Conservation (phyloP, 306 rosid genomes). For the Cucurbita argyrosperma region DNA sequence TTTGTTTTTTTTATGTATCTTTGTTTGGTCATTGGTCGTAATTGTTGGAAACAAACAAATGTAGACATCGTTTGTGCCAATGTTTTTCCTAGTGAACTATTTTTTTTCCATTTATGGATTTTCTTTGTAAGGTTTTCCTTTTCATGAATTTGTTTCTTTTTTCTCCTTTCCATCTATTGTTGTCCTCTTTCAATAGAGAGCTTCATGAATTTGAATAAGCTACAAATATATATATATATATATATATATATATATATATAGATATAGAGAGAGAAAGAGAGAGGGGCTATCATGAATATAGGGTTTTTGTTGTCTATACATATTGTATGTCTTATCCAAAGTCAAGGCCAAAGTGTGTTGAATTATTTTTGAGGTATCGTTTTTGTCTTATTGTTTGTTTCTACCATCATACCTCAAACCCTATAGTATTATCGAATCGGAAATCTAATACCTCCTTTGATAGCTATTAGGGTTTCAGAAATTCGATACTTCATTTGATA, state of each 20-base stretch:
- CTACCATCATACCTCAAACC: not conserved
- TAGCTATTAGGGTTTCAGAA: no score
- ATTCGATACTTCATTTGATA: no score
- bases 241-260: no score
- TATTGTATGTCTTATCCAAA: not conserved
- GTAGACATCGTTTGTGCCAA: not conserved
- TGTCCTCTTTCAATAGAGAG: not conserved
- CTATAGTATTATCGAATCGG: not conserved
- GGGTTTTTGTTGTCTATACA: not conserved
- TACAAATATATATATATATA: not conserved
- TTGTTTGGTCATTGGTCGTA: not conserved
- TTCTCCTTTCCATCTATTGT: not conserved
- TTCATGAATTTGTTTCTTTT: not conserved
- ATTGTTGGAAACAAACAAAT: not conserved
- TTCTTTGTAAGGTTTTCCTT: not conserved
- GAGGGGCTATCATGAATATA: not conserved
- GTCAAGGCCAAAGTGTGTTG: not conserved
- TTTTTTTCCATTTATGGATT: not conserved
- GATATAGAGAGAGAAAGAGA: not conserved
- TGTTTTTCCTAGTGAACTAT: not conserved
- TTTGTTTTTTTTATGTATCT: not conserved
- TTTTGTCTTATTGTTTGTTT: not conserved
- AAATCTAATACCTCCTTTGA: not conserved
- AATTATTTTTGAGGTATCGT: not conserved
- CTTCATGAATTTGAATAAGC: not conserved